Evolutionary conservation across 441 rosid genomes (phyloP).

Genomic region (Erodium texanum): DNA sequence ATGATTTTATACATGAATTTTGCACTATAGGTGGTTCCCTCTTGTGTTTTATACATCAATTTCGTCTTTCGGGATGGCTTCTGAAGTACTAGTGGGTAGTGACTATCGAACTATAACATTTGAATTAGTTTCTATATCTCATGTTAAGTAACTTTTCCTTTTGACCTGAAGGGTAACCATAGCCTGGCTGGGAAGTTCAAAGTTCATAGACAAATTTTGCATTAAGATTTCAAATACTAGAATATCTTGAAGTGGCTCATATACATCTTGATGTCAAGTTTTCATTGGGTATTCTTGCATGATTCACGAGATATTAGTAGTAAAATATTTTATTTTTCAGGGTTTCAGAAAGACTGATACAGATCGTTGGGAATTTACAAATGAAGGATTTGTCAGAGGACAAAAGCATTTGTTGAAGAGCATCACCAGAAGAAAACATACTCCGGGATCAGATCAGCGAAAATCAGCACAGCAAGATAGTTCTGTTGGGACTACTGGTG

Average conservation of each 20-base stretch:
- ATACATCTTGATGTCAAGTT: neutral
- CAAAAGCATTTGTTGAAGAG: conserved; percentile 60
- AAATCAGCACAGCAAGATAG: conserved; percentile 24
- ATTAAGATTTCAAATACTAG: neutral
- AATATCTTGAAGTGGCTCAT: neutral
- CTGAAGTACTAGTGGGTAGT: no score
- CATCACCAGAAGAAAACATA: conserved; percentile 54
- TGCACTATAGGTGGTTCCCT: no score
- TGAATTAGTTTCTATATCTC: neutral
- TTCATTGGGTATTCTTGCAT: neutral
- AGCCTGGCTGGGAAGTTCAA: neutral
- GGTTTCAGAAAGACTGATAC: conserved; percentile 81
- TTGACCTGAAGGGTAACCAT: neutral
- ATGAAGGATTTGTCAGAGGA: conserved; percentile 66
- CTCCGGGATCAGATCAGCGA: conserved; percentile 41
- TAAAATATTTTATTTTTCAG: conserved; percentile 33
- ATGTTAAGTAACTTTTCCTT: neutral
- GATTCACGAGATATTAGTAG: neutral
- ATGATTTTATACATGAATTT: neutral
- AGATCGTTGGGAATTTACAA: conserved; percentile 82
- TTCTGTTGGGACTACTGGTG: conserved; percentile 21
- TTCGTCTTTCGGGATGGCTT: neutral
- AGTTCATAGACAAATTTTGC: neutral
- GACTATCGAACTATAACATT: neutral
- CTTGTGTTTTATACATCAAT: no score